Conservation (phyloP, 1,139 yeast genomes). For the Saccharomyces hybrid region DNA sequence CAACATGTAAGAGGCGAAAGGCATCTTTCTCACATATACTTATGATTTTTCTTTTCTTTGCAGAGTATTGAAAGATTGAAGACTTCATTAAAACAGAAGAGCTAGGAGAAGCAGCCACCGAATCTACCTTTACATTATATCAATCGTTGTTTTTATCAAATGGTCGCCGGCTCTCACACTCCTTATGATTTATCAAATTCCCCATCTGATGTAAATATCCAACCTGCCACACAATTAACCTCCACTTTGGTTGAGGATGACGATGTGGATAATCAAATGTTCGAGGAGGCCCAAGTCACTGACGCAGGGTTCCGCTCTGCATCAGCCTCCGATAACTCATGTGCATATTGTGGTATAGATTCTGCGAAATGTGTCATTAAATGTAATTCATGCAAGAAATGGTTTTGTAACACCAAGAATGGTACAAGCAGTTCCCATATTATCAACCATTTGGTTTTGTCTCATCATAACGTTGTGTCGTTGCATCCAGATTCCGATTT, state of each 20-base stretch:
- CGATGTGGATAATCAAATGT: constrained; percentile 1
- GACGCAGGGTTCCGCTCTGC: constrained; percentile 1
- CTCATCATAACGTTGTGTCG: constrained; percentile 69
- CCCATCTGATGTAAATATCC: neutral
- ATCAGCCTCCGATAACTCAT: constrained; percentile 37
- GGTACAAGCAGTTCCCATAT: constrained; percentile 66
- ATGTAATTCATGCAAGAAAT: constrained; percentile 69
- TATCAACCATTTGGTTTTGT: constrained; percentile 73
- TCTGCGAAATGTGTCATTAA: constrained; percentile 60
- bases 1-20: neutral
- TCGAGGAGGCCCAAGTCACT: constrained; percentile 4
- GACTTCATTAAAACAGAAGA: neutral
- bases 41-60: neutral
- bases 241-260: constrained; percentile 2
- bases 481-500: constrained; percentile 75
- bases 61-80: neutral
- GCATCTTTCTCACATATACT: neutral
- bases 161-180: neutral
- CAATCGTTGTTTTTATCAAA: neutral
- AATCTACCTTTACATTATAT: neutral
- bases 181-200: neutral
- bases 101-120: neutral
- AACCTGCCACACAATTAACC: neutral
- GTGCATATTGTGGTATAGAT: constrained; percentile 74
- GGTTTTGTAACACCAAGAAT: constrained; percentile 85